A percentile compares a stretch with the other conserved stretches of the same genome.
Conservation (phyloP, 2,329 filamentous ascomycete genomes). For the Didymellaceae sp. region DNA sequence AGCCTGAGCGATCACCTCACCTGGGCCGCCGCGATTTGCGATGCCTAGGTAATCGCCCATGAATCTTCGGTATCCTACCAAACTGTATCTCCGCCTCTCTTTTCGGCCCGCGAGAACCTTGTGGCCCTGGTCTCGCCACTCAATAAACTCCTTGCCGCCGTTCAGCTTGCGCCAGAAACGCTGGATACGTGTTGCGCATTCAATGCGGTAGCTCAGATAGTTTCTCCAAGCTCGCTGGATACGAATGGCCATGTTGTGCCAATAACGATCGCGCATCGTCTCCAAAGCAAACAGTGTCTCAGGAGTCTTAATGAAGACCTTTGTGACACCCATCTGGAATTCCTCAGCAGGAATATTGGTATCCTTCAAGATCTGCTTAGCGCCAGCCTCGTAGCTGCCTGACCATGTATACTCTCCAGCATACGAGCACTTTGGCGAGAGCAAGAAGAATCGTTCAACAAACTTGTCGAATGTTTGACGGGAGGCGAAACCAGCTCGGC, state of each 20-base stretch:
- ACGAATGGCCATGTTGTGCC: constrained; percentile 99
- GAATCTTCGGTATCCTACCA: constrained; percentile 90
- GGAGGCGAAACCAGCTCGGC: constrained; percentile 94
- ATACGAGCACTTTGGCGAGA: constrained; percentile 94
- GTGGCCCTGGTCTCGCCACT: constrained; percentile 88
- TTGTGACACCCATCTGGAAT: constrained; percentile 95
- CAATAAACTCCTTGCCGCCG: constrained; percentile 85
- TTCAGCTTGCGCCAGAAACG: constrained; percentile 94
- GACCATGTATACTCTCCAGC: constrained; percentile 97
- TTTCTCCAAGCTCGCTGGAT: constrained; percentile 98
- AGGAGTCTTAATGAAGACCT: constrained; percentile 97
- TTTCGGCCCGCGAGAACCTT: constrained; percentile 81
- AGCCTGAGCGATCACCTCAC: constrained; percentile 78
- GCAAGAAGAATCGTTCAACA: constrained; percentile 92
- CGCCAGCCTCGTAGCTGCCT: constrained; percentile 84
- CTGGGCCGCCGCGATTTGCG: constrained; percentile 78
- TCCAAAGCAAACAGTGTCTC: constrained; percentile 96
- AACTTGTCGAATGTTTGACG: constrained; percentile 98
- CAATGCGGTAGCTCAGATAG: constrained; percentile 88
- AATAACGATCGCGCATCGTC: constrained; percentile 96
- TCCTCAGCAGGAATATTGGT: constrained; percentile 95
- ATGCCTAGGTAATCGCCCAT: constrained; percentile 94
- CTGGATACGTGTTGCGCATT: constrained; percentile 93
- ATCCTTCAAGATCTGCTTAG: constrained; percentile 92
- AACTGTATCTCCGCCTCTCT: constrained; percentile 87